Base-by-base conservation (phyloP, 2,329 filamentous ascomycete species). In the Cladosporium oxysporum region DNA sequence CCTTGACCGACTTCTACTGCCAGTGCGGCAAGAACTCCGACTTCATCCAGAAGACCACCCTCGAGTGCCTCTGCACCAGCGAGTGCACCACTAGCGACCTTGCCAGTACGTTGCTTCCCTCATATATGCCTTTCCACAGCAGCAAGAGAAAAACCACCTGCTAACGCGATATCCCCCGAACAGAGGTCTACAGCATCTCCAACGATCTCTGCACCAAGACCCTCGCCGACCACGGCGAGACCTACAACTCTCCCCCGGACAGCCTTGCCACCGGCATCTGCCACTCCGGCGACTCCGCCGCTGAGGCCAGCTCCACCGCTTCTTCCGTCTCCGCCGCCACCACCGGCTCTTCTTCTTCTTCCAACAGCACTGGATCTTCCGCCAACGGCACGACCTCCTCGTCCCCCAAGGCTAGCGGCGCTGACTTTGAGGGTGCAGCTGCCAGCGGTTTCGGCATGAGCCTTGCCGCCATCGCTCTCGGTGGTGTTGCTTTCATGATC, bases 21-120 rank as follows among this genome's bases (percentile, higher is more conserved):
- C 83, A 84, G 71, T 87, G 85, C 78, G 83, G 78, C 3, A 79
- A 76, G 10, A 78, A 78, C 47, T 71, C 71, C 18, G 66, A 74
- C 26, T 71, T 69, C 37, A 78, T 83, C 69, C 71, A 71, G 33
- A 68, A 73, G 16, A 70, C 76, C 63, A 84, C 78, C 80, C 72
- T 76, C 3, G 67, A 69, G 2, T 83, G 81, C 69, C 70, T 81
- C 21, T 77, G 77, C 35, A 65, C 66, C 35, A 70, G 67, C 28
- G 68, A 70, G 52, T 83, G 81, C 76, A 73, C 72, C 5, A 67
- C 74, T 7, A 68, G 70, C 1, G 80, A 83, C 6, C 68, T 78
- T 58, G 72, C 76, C 33, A 75, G 78, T 82, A 78, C 63, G 79
- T 75, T 23, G 7, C 28, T n/a, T 47, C 41, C 35, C 41, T n/a